Base-by-base conservation (phyloP, 345 rosid genomes). In the Euphorbia pulcherrima region DNA sequence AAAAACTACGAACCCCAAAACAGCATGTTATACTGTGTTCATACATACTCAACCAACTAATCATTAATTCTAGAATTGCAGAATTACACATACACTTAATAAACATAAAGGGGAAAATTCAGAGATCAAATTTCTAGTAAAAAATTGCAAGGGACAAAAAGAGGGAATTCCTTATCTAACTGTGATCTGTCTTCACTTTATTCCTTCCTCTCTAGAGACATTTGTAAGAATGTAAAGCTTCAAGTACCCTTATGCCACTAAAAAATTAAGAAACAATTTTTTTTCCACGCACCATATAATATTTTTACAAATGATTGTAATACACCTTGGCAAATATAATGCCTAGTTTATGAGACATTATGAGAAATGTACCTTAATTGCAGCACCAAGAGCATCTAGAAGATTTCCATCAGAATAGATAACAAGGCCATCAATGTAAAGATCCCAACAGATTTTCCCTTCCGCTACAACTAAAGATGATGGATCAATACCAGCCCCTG, bases 371-470 rank as follows among this genome's bases (percentile, higher is more conserved):
- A 94, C 87, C 95, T 91, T 91, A 73, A 94, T 76, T 73, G 95
- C 89, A 72, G 96, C 97, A 72, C 87, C 90, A 17, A 83, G 77
- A 74, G 90, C 86, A 81, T 75, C 97, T 46, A 94, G 73, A 46
- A 94, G 67, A 83, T 94, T 91, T 63, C 97, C 99, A 70, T 88
- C 96, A 1, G 92, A 88, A 75, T 96, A 89, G 71, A 89, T 55
- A 29, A 94, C 95, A 68, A 94, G 92, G 52, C 93, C 86, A 73
- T 94, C 90, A 14, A 94, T 82, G 50, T 91, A 94, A 64, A 80
- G 92, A 78, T 94, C 99, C 97, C 97, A 94, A 40, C 96, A 94
- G 56, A 91, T 74, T 82, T 82, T 87, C 55, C 97, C 97, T 74
- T 89, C 92, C 40, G 80, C 85, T 39, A 94, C 83, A 65, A 94